Evolutionary conservation across 768 basidiomycete species (phyloP), one percentile per base, ranked within the genome.

Genomic region (Pleurotus eryngii): DNA sequence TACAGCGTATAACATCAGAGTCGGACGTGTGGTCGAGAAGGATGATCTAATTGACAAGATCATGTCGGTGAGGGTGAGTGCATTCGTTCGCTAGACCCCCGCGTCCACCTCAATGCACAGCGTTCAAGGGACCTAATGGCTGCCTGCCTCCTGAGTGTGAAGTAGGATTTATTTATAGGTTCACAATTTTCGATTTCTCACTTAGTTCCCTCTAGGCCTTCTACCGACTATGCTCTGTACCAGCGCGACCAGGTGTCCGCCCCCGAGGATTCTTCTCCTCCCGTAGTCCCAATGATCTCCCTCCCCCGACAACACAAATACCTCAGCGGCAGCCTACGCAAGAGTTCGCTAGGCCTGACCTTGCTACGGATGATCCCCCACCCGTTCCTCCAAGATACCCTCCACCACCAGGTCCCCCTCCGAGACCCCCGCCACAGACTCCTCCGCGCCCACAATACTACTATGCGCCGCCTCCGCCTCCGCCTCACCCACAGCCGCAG

Each of bases 21-120:
- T 81, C 15, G 80, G 77, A 56, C 79, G 81, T 48, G 81, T 84
- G 1, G 75, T 90, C 14, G 90, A 92, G 68, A 92, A 92, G 70
- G 85, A 89, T 51, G 90, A 92, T 66, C 72, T 92, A 46, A 82
- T 92, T 39, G 86, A 90, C 50, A 81, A 76, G 40, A 80, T 89
- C 46, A 46, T 90, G 65, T 65, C 63, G 11, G 76, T 75, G 12
- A 76, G 76, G 64, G 90, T 89, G 65, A 55, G 82, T 70, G 30
- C 40, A 22, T 55, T 3, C 30, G 8, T 35, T 35, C 30, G 30
- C 8, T 35, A 35, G 30, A 35, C 30, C 11, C 30, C 8, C 7
- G 30, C 3, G 8, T 35, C 11, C 30, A 2, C 30, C 30, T 35
- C 30, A 35, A 35, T 35, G 30, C 30, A 8, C 30, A 45, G n/a